Base-by-base conservation (phyloP, 495 filamentous ascomycete genomes). In the Jackrogersella minutella region DNA sequence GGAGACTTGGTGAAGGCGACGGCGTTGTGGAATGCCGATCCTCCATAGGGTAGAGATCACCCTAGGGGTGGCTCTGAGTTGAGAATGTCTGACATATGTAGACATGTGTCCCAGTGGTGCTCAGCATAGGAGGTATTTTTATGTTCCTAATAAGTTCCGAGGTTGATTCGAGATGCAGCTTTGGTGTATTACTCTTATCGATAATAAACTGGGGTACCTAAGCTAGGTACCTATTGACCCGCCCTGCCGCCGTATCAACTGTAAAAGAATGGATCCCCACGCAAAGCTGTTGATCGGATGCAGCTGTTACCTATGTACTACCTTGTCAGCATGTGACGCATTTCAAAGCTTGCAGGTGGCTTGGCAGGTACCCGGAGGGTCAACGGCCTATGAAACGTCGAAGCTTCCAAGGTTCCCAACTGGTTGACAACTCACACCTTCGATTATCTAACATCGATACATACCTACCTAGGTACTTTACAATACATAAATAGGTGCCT, bases 81-180 rank as follows among this genome's bases (percentile, higher is more conserved):
- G 69, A 49, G 50, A 62, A 67, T 67, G 69, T 16, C 66, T 72
- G 53, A 64, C 69, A 74, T 74, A 64, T 28, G 69, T 58, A 70
- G 69, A 74, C 72, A 74, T 74, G 66, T 74, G 71, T 71, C 65
- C 65, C 57, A 19, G 22, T 14, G 49, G 5, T 59, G 14, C 55
- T 65, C 5, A 61, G 24, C 56, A 60, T 49, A 55, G 43, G 39
- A 26, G 17, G 21, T 10, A 34, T 17, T 58, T n/a, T 24, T n/a
- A 52, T 33, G 5, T 10, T 33, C 28, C 19, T 26, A 1, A 28
- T 37, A 17, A 13, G 4, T 37, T 37, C 9, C 34, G n/a, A n/a
- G n/a, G n/a, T n/a, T n/a, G n/a, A 50, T 30, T 36, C 5, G 21
- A 44, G 39, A 11, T 57, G 34, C 22, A 40, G 21, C 21, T 44